A percentile compares a stretch with the other conserved stretches of the same genome.
phyloP scores from a whole-genome alignment of 2,329 filamentous ascomycete species.

The Endothia cerciana region DNA sequence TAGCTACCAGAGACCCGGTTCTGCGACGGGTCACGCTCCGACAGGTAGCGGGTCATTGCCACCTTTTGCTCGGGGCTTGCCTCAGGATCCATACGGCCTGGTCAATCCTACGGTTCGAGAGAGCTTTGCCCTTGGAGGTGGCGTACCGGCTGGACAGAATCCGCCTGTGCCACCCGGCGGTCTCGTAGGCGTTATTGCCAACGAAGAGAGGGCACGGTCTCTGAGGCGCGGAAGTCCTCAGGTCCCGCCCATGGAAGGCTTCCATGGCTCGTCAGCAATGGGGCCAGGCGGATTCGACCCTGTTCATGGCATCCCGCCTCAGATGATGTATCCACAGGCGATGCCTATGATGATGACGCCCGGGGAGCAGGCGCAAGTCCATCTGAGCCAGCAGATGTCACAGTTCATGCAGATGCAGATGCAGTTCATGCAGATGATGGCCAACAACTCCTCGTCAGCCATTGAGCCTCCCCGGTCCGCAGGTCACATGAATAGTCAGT shows the following conservation, averaged over 20 bases:
- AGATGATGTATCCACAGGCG: constrained; percentile 50
- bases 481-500: constrained; percentile 43
- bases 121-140: constrained; percentile 71
- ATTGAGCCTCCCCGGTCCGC: constrained; percentile 35
- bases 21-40: constrained; percentile 57
- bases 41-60: constrained; percentile 62
- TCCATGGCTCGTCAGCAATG: constrained; percentile 43
- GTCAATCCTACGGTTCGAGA: constrained; percentile 75
- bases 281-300: constrained; percentile 51
- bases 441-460: constrained; percentile 41
- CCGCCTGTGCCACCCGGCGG: constrained; percentile 68
- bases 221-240: constrained; percentile 80
- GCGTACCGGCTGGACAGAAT: constrained; percentile 47
- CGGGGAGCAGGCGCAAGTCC: constrained; percentile 74
- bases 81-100: constrained; percentile 82
- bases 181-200: constrained; percentile 85
- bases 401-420: constrained; percentile 94
- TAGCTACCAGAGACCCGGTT: constrained; percentile 57
- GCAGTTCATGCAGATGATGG: constrained; percentile 90
- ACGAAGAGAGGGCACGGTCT: constrained; percentile 78
- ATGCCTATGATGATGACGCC: constrained; percentile 49
- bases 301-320: constrained; percentile 51
- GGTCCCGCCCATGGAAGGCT: constrained; percentile 64
- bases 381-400: constrained; percentile 82
- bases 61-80: constrained; percentile 80